Base-by-base conservation (phyloP, 2,329 filamentous ascomycete genomes). In the Gremmenia infestans region DNA sequence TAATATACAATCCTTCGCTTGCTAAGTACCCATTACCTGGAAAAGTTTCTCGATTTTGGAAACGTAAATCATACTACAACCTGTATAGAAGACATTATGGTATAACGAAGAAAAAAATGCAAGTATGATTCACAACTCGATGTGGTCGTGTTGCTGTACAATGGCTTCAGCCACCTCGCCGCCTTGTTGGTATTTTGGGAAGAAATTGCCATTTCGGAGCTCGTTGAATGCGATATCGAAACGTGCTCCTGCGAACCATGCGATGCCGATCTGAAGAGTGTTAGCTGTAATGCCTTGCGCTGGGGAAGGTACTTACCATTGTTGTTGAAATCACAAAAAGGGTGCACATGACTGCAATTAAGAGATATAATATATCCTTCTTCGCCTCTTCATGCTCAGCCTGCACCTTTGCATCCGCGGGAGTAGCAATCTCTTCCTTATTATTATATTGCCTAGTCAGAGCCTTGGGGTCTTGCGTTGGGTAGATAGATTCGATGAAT, bases 401-500 rank as follows among this genome's bases (percentile, higher is more conserved):
- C 37, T 73, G 71, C 58, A 81, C 66, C 54, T 75, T 74, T 39
- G 62, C 62, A 5, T 75, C 69, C 50, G 65, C 67, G 17, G 42
- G 42, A 59, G 73, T 67, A 22, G 57, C 55, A 60, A 68, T 70
- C 60, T 72, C 68, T 35, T 57, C 57, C 55, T 71, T 65, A 9
- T 23, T 22, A 17, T 15, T 17, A 51, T 74, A 72, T 39, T 73
- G 66, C 14, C 73, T 69, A 35, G 76, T 73, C 37, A 82, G 71
- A 59, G 77, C 76, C 67, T 87, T 85, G 46, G 88, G 81, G 60
- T 89, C 85, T 72, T 96, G 91, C 8, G 83, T 81, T 3, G 94
- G 94, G 82, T 92, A 97, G 64, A 97, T 85, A 5, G 85, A 86
- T 73, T 97, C 93, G 70, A 97, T 96, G 71, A 96, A 96, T 77